A percentile compares a stretch with the other conserved stretches of the same genome.
Conservation (phyloP, 2,329 filamentous ascomycete species). For the Phialemonium atrogriseum region DNA sequence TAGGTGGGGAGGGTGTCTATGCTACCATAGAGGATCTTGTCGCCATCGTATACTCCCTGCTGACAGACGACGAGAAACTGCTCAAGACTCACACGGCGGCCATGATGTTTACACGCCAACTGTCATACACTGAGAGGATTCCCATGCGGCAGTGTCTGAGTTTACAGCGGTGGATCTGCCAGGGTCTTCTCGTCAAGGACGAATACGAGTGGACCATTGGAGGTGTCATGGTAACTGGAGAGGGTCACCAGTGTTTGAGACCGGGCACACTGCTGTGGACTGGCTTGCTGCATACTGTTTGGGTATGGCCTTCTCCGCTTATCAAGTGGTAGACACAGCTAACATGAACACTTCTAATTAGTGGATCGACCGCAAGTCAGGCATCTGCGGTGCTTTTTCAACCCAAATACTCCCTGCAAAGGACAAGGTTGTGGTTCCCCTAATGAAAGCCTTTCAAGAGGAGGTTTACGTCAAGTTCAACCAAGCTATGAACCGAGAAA, state of each 20-base stretch:
- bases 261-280: background rate
- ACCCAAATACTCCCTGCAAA: background rate
- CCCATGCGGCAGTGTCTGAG: background rate
- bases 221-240: background rate
- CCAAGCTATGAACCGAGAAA: no score
- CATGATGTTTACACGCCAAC: background rate
- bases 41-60: background rate
- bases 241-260: background rate
- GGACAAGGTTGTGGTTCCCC: background rate
- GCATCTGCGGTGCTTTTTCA: background rate
- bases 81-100: background rate
- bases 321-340: background rate
- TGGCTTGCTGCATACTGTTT: background rate
- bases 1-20: background rate
- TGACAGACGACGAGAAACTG: constrained; percentile 1
- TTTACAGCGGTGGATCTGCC: background rate
- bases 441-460: background rate
- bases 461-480: background rate
- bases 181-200: background rate
- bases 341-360: background rate
- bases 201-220: background rate
- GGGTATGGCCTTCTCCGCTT: background rate
- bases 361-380: background rate
- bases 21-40: background rate
- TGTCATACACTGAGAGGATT: background rate